Base-by-base conservation (phyloP, 257 asterid species). In the Solanum bukasovii region DNA sequence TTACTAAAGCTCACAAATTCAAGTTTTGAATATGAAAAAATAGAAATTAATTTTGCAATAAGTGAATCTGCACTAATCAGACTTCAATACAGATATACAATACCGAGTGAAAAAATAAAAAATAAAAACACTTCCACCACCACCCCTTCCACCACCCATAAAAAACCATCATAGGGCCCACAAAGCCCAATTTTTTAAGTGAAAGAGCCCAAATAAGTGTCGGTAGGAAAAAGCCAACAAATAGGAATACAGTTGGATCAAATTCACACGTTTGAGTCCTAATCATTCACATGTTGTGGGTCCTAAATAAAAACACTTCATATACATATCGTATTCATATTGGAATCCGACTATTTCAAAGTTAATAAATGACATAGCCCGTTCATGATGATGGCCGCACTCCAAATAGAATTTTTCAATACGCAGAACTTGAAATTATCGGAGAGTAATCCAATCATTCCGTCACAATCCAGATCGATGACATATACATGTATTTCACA, bases 211-310 rank as follows among this genome's bases (percentile, higher is more conserved):
- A 86, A 31, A 20, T 6, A 86, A 89, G 92, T 90, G 96, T 93
- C 95, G 95, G 96, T 87, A 93, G 87, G 87, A 83, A 86, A 86
- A 86, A 40, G 90, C 90, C 90, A 88, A 79, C 73, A 82, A 35
- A 25, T 46, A 44, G 27, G 65, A 83, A 5, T 49, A 21, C 20
- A 87, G 84, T 11, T 79, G 86, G 79, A 67, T 86, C 88, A 16
- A 44, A 0, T 52, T 33, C 87, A 70, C 74, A 63, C 23, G 86
- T 74, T 78, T 16, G 72, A 44, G 87, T 87, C 89, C 91, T 87
- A 91, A 79, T 44, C 73, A 86, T 12, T 86, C 90, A 89, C 91
- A 87, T 91, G 92, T 23, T 13, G 89, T 87, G 91, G 94, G 88
- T 9, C 93, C 91, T 86, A 2, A 5, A 35, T 4, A 31, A 7